A percentile compares a stretch with the other conserved stretches of the same genome.
Conservation (phyloP, 2,329 filamentous ascomycete genomes). For the Pyricularia pennisetigena region DNA sequence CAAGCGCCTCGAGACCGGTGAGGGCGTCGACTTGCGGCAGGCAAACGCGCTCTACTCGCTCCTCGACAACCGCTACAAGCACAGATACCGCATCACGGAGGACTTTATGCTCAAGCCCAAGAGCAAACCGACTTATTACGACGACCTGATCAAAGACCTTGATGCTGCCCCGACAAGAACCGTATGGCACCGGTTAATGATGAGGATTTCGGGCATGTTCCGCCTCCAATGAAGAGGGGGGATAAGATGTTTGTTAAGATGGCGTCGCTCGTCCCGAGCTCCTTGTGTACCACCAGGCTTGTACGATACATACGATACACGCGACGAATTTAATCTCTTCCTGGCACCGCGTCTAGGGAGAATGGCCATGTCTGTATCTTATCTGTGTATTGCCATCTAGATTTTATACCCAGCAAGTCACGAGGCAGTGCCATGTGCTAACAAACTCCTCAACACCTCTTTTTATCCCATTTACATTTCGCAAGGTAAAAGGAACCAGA, state of each 20-base stretch:
- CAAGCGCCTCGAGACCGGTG: conserved; percentile 29
- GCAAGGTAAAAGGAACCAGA: not conserved
- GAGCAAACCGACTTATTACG: conserved; percentile 56
- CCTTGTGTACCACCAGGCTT: not conserved
- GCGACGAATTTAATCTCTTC: not conserved
- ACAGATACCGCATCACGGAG: conserved; percentile 39
- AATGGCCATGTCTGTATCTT: not conserved
- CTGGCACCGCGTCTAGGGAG: not conserved
- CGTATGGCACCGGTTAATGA: conserved; percentile 39
- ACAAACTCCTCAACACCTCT: not conserved
- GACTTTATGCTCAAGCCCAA: conserved; percentile 40
- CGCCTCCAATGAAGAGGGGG: conserved; percentile 35
- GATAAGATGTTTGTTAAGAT: not conserved
- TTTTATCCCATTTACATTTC: not conserved
- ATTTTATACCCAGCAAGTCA: not conserved
- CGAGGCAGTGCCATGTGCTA: not conserved
- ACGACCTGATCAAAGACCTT: conserved; percentile 50
- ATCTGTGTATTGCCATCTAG: not conserved
- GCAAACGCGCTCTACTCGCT: conserved; percentile 50
- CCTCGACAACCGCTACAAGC: conserved; percentile 48
- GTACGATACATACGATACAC: not conserved
- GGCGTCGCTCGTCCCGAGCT: not conserved
- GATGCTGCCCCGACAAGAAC: conserved; percentile 51
- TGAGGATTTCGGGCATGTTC: conserved; percentile 49
- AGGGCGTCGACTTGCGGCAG: conserved; percentile 43